Evolutionary conservation across 176 grass and related monocot genomes (phyloP), one percentile per base, ranked within the genome.

Genomic region (Zoysia pacifica): DNA sequence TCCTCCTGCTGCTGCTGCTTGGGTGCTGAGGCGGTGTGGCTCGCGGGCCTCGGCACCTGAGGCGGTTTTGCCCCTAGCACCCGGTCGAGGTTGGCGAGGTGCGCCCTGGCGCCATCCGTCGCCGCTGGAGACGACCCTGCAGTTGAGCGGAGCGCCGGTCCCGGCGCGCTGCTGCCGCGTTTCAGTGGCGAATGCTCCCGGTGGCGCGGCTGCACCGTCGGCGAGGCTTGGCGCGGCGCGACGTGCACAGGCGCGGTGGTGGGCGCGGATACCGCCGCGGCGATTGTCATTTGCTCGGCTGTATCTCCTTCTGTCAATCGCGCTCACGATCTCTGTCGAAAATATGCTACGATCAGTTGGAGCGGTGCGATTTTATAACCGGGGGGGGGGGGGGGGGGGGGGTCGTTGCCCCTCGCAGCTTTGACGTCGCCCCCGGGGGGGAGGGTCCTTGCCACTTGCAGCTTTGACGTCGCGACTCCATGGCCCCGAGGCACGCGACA

Each of bases 71-170:
- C 28, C 13, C 88, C 63, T 76, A 97, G 94, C 14, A 97, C 83
- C n/a, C 87, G 90, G 69, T 97, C 89, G 7, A 97, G 87, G 87
- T 97, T 92, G 62, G 87, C 80, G 80, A 97, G 75, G 10, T 94
- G 91, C 0, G 77, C 59, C 59, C 70, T 86, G 44, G 65, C 74
- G 35, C 53, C 45, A 28, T 28, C 47, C 35, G 72, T 1, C 14
- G 48, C 48, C 12, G 1, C 58, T 43, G 75, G 28, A 28, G 28
- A 28, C 28, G 28, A 28, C 28, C 28, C 28, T 28, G 28, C 28
- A 28, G 28, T 28, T 28, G 28, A 58, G 37, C 72, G 80, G n/a
- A 83, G 47, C 20, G 82, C 76, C 53, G 69, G 81, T 46, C 70
- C 65, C 56, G 69, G 65, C 65, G 93, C 12, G 58, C n/a, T 82